Conservation (phyloP, 345 rosid species). For the Bruguiera sexangula region DNA sequence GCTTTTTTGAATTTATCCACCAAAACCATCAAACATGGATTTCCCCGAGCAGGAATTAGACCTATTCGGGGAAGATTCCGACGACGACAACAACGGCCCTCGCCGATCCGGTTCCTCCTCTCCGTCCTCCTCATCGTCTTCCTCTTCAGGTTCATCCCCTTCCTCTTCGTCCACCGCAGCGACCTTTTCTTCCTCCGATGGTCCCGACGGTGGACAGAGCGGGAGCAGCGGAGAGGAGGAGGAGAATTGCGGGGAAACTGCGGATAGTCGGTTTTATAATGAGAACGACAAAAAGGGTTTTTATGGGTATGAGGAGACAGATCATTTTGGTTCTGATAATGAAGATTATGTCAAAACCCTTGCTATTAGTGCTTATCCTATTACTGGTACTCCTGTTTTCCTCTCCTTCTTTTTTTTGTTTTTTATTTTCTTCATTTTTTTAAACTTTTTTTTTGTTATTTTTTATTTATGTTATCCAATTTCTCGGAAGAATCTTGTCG, state of each 20-base stretch:
- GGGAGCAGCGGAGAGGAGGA: slow-evolving; percentile 36
- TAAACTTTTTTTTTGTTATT: background rate
- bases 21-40: slow-evolving; percentile 4
- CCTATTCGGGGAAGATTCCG: slow-evolving; percentile 18
- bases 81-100: slow-evolving; percentile 24
- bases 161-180: too few species aligned
- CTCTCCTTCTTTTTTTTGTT: background rate
- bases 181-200: slow-evolving; percentile 21
- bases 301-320: slow-evolving; percentile 38
- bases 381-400: slow-evolving; percentile 54
- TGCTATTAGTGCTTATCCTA: slow-evolving; percentile 55
- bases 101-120: slow-evolving; percentile 51
- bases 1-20: too few species aligned
- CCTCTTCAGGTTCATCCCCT: too few species aligned
- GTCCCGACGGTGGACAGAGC: slow-evolving; percentile 15
- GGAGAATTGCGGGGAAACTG: slow-evolving; percentile 47
- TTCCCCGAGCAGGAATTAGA: slow-evolving; percentile 18
- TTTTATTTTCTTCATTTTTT: background rate
- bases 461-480: background rate
- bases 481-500: background rate
- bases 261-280: slow-evolving; percentile 17
- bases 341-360: slow-evolving; percentile 80
- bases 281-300: slow-evolving; percentile 11
- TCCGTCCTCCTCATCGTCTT: slow-evolving; percentile 40
- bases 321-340: slow-evolving; percentile 84